A percentile compares a stretch with the other conserved stretches of the same genome.
phyloP scores from a whole-genome alignment of 352 stramenopile species.

The Globisporangium solare region DNA sequence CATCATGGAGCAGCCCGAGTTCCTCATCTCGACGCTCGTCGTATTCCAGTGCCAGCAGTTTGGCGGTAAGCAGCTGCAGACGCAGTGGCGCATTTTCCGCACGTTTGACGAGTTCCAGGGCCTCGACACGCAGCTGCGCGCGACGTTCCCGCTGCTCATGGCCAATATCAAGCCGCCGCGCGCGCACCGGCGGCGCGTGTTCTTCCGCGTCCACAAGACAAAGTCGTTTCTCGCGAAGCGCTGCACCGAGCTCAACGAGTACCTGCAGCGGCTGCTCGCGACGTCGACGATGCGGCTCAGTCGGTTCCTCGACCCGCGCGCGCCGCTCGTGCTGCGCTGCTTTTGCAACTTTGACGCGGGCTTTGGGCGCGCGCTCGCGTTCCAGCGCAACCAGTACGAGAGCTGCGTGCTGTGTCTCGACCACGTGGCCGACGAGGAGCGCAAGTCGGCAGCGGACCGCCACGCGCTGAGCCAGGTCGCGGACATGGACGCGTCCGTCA shows the following conservation, averaged over 20 bases:
- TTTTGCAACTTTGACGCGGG: constrained; percentile 83
- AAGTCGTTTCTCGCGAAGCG: constrained; percentile 55
- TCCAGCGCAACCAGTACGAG: constrained; percentile 37
- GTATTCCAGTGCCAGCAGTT: constrained; percentile 62
- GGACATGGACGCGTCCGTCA: constrained; percentile 11
- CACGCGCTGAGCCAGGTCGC: constrained; percentile 13
- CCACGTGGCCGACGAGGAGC: constrained; percentile 16
- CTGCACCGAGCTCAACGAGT: constrained; percentile 62
- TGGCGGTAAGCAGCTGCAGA: constrained; percentile 47
- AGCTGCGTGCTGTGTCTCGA: constrained; percentile 57
- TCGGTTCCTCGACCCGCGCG: constrained; percentile 63
- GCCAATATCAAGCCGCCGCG: constrained; percentile 37
- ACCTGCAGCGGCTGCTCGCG: constrained; percentile 38
- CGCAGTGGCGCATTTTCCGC: constrained; percentile 56
- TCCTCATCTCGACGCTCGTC: constrained; percentile 49
- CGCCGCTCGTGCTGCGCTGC: constrained; percentile 65
- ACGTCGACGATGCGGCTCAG: constrained; percentile 50
- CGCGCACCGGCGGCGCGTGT: constrained; percentile 46
- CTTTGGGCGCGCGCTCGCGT: constrained; percentile 33
- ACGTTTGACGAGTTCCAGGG: constrained; percentile 74
- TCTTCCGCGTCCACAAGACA: constrained; percentile 54
- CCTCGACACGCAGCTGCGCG: constrained; percentile 65
- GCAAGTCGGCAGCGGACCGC: constrained; percentile 6
- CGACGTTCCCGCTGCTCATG: constrained; percentile 63
- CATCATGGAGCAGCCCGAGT: constrained; percentile 81